Conservation (phyloP, 352 stramenopile species). For the Pythium grandisporangium region DNA sequence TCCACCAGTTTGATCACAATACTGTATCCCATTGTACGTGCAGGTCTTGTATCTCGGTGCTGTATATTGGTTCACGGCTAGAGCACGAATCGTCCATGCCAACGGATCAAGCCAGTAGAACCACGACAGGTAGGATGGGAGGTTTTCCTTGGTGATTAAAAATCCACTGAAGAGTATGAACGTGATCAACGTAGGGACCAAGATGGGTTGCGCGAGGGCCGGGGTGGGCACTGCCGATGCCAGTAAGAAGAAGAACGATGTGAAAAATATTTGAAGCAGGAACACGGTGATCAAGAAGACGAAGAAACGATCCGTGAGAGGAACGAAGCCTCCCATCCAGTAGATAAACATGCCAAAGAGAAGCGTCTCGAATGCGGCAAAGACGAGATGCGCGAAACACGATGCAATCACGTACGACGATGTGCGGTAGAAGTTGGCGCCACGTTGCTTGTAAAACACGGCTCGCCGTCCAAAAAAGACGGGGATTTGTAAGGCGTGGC, state of each 20-base stretch:
- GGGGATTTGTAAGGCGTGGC: constrained; percentile 67
- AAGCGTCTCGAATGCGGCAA: constrained; percentile 60
- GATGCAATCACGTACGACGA: constrained; percentile 68
- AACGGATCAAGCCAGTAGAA: constrained; percentile 75
- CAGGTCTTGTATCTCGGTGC: constrained; percentile 31
- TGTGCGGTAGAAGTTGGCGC: constrained; percentile 83
- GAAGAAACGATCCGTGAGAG: constrained; percentile 26
- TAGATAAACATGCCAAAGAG: constrained; percentile 86
- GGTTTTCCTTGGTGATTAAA: constrained; percentile 38
- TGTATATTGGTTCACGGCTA: constrained; percentile 61
- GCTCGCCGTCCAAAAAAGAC: constrained; percentile 65
- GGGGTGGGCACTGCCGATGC: constrained; percentile 29
- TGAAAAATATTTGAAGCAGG: constrained; percentile 59
- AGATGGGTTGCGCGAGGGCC: constrained; percentile 47
- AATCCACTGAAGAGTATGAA: constrained; percentile 67
- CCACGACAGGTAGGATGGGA: constrained; percentile 62
- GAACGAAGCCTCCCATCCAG: constrained; percentile 82
- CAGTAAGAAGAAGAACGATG: constrained; percentile 58
- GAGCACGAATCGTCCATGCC: constrained; percentile 46
- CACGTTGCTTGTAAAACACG: constrained; percentile 87
- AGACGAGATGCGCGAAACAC: constrained; percentile 36
- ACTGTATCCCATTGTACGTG: constrained; percentile 34
- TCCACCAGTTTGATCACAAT: constrained; percentile 24
- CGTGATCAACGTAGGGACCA: constrained; percentile 55
- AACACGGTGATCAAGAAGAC: constrained; percentile 59